Evolutionary conservation across 1,284 basidiomycete genomes (phyloP), one percentile per base, ranked within the genome.

Genomic region (Laetiporus sulphureus): DNA sequence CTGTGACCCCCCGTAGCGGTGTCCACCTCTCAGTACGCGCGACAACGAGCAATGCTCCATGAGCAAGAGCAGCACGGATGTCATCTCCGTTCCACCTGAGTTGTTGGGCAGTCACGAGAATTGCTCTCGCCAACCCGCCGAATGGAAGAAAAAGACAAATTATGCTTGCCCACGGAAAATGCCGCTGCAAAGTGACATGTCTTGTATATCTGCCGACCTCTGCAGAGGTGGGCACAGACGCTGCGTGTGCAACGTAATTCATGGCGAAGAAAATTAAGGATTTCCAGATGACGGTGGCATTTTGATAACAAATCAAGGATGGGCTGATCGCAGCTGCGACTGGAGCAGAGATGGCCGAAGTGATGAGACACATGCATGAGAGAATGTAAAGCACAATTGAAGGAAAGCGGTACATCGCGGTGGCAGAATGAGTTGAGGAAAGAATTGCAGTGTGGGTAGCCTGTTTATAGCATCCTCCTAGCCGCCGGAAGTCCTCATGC

Each of bases 121-220:
- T 40, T 5, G 36, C 32, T 21, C 42, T 39, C 4, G 34, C 37
- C 7, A 44, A 32, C 18, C 36, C 37, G 8, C 30, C 37, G 21
- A 44, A 44, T 5, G 42, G 42, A 5, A 39, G 15, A 30, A 39
- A 44, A 4, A 44, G 21, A 15, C 33, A 27, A 2, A 39, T 20
- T 0, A 44, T 10, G 4, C 15, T 7, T 16, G 37, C 23, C 36
- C 38, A 44, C 3, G 12, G 32, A 11, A 16, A 15, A 5, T 24
- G 18, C 10, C 24, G 5, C 11, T 23, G 31, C 6, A 24, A 29
- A 6, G 42, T 29, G 12, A 40, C 42, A n/a, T 33, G 22, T 20
- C 32, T 10, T 8, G 42, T 44, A 37, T 23, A 44, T 15, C 42
- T 31, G 4, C 31, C 42, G 20, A 35, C 20, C n/a, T 44, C 42